Evolutionary conservation across 2,329 filamentous ascomycete species (phyloP), one percentile per base, ranked within the genome.

Genomic region (Cladorrhinum sp.): DNA sequence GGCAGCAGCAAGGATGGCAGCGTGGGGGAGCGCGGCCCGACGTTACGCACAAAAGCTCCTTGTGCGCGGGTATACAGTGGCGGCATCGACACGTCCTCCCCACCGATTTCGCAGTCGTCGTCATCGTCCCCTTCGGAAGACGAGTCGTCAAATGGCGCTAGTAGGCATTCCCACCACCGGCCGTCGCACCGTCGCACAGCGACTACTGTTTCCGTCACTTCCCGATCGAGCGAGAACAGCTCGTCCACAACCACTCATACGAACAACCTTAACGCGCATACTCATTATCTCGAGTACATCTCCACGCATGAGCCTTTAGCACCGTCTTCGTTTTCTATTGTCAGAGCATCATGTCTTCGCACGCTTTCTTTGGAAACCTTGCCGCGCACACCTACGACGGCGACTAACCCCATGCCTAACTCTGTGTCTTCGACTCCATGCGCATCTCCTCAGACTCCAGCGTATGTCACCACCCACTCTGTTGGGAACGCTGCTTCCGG

Each of bases 351-450:
- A 0, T 89, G 86, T 66, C 75, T 89, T 50, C 82, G 86, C 32
- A 87, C 86, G 0, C 78, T 89, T 9, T 88, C 85, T 1, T 85
- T 87, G 64, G 86, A 89, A 69, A 87, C 85, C 0, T 78, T 88
- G 0, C 86, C 86, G 0, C 83, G 84, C 9, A 76, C 81, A 24
- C 80, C 82, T 1, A 70, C 69, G 27, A 27, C 68, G 66, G 20
- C 64, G 64, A 13, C 71, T 65, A 22, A 67, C 67, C 18, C 62
- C 5, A 50, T 71, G 12, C 7, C 16, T 1, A 70, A 75, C 1
- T 73, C 73, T 41, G 68, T 74, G 13, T 69, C 73, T 24, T 77
- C 78, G 22, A 69, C 74, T 2, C 73, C 74, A 24, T 74, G 70
- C 57, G 67, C 72, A 22, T 73, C 71, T 9, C 65, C 74, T n/a